phyloP scores from a whole-genome alignment of 768 basidiomycete genomes.

The Xerocomus spinulosus region DNA sequence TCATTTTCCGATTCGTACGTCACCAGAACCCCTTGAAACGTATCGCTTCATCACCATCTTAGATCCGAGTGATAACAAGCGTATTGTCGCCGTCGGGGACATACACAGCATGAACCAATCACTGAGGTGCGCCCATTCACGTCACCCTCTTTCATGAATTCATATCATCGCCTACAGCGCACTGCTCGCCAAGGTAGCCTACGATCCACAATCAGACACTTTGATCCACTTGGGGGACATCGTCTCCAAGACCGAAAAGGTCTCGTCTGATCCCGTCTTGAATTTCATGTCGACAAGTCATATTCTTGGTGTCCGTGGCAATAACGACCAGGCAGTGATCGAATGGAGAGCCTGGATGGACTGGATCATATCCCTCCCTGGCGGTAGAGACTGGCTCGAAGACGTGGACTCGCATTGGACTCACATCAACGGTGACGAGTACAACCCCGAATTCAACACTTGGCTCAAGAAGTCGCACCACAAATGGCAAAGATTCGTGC shows the following conservation, averaged over 20 bases:
- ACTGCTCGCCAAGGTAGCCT: conserved; percentile 59
- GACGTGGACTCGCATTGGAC: conserved; percentile 44
- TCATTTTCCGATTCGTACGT: conserved; percentile 54
- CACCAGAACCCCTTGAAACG: not conserved
- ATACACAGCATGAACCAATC: conserved; percentile 77
- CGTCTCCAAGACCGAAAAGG: conserved; percentile 53
- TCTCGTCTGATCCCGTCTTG: conserved; percentile 60
- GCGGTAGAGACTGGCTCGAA: conserved; percentile 50
- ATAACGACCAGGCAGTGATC: conserved; percentile 88
- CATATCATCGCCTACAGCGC: conserved; percentile 36
- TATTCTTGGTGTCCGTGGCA: conserved; percentile 82
- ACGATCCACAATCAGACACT: conserved; percentile 55
- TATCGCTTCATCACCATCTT: not conserved
- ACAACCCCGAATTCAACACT: conserved; percentile 21
- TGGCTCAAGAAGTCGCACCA: conserved; percentile 38
- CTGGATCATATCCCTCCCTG: conserved; percentile 55
- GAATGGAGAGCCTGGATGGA: conserved; percentile 88
- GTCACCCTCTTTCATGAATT: not conserved
- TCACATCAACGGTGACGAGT: conserved; percentile 28
- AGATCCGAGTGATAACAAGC: conserved; percentile 48
- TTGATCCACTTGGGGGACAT: conserved; percentile 86
- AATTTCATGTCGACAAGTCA: conserved; percentile 58
- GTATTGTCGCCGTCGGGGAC: conserved; percentile 80
- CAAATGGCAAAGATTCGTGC: conserved; percentile 50
- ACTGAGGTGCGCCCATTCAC: conserved; percentile 48